phyloP scores from a whole-genome alignment of 805 yeast genomes.

The Kurtzmaniella cleridarum region DNA sequence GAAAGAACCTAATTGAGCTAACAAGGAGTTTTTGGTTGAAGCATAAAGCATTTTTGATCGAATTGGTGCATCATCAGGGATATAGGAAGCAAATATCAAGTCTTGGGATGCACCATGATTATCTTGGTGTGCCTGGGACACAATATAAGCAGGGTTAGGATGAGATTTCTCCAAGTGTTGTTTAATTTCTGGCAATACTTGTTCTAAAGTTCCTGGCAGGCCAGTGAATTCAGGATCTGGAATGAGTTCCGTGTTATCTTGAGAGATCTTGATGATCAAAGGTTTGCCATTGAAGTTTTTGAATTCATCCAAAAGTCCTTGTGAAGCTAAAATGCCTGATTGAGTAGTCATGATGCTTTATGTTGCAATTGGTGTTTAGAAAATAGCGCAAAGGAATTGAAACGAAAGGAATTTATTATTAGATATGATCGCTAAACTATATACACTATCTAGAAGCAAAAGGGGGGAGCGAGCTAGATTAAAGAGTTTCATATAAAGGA shows the following conservation, averaged over 20 bases:
- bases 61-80: constrained; percentile 82
- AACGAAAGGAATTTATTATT: too few relatives aligned
- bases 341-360: constrained; percentile 32
- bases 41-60: constrained; percentile 91
- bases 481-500: too few relatives aligned
- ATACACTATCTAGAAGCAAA: too few relatives aligned
- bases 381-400: too few relatives aligned
- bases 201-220: constrained; percentile 7
- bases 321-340: constrained; percentile 36
- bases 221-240: constrained; percentile 19
- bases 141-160: constrained; percentile 35
- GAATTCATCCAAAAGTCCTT: constrained; percentile 24
- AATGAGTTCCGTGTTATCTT: constrained; percentile 28
- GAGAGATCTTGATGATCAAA: constrained; percentile 26
- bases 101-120: constrained; percentile 12
- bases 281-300: constrained; percentile 13
- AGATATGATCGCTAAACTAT: too few relatives aligned
- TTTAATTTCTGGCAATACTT: constrained; percentile 17
- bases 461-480: too few relatives aligned
- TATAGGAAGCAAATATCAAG: constrained; percentile 65
- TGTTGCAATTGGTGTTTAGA: too few relatives aligned
- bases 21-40: constrained; percentile 72
- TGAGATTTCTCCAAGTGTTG: constrained; percentile 16
- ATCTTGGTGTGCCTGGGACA: constrained; percentile 13
- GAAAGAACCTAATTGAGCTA: constrained; percentile 70